Base-by-base conservation (phyloP, 2,329 filamentous ascomycete species). In the Paecilomyces formosus region DNA sequence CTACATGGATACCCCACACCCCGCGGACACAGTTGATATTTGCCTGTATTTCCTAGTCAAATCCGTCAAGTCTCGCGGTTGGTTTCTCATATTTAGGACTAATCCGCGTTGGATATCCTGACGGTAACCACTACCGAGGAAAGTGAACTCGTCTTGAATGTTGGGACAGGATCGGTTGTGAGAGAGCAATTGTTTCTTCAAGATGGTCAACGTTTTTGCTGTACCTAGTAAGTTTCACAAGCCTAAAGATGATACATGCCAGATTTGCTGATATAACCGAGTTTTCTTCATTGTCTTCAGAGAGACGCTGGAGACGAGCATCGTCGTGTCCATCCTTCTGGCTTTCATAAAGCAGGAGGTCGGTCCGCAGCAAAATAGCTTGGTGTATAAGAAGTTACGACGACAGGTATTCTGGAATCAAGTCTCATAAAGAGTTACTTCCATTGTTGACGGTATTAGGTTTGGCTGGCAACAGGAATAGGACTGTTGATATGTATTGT, bases 251-350 rank as follows among this genome's bases (percentile, higher is more conserved):
- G 5, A 12, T 1, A 53, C 12, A 53, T 24, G 13, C 3, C 22
- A 21, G 50, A 21, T 7, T 1, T 58, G 26, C 39, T 57, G 55
- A 49, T 30, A 50, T 51, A 52, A 50, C 22, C 49, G 58, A 54
- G 8, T 30, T 7, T 30, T 54, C 53, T 35, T 54, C 13, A 35
- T 35, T 39, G 28, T 59, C 11, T 95, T 96, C 71, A 86, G 91
- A 72, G 92, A 96, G 77, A 85, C 86, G 50, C 79, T 96, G 50
- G 92, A 96, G 78, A 89, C 88, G 0, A 88, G 84, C 66, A 90
- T 96, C 68, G 89, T 96, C 66, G 86, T 95, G 61, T 93, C 91
- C 0, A 88, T 96, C n/a, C 79, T 96, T 24, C 82, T 96, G 54
- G 86, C 90, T 13, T 95, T 94, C 72, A 77, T 95, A 61, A 94